These are phyloP conservation scores for Sporothrix luriei DNA, from an alignment of 2,329 filamentous ascomycete genomes.

Conservation along the genomic window DNA sequence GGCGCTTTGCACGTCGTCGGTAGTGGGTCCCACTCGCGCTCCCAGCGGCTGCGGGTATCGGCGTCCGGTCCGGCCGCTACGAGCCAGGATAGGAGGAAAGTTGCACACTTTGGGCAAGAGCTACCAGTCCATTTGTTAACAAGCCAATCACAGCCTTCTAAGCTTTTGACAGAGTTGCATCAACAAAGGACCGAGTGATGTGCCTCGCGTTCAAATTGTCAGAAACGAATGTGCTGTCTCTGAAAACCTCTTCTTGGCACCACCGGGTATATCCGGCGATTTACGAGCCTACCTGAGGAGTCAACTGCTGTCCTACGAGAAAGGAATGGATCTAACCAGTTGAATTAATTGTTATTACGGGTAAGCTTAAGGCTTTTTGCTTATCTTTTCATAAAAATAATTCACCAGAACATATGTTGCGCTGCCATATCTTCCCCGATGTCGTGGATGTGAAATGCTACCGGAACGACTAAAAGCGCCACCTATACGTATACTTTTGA, in stretches of 20 bases:
- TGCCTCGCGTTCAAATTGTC: not conserved
- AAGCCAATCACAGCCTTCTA: slow-evolving; percentile 12
- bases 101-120: not conserved
- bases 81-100: not conserved
- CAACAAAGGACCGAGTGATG: not conserved
- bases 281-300: no score
- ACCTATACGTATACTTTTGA: not conserved
- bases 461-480: not conserved
- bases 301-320: not conserved
- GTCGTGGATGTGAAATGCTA: not conserved
- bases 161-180: not conserved
- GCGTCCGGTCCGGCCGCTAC: slow-evolving; percentile 25
- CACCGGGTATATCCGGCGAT: no score
- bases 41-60: slow-evolving; percentile 18
- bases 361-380: no score
- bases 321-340: not conserved
- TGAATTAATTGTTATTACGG: not conserved
- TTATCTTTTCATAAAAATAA: no score
- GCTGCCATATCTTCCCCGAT: not conserved
- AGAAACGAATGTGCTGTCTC: not conserved
- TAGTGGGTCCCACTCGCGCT: not conserved
- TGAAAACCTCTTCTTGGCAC: not conserved
- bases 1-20: not conserved
- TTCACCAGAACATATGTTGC: no score
- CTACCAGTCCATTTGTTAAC: not conserved